Conservation (phyloP, 192 early-diverging fungal genomes). For the Podila clonocystis region DNA sequence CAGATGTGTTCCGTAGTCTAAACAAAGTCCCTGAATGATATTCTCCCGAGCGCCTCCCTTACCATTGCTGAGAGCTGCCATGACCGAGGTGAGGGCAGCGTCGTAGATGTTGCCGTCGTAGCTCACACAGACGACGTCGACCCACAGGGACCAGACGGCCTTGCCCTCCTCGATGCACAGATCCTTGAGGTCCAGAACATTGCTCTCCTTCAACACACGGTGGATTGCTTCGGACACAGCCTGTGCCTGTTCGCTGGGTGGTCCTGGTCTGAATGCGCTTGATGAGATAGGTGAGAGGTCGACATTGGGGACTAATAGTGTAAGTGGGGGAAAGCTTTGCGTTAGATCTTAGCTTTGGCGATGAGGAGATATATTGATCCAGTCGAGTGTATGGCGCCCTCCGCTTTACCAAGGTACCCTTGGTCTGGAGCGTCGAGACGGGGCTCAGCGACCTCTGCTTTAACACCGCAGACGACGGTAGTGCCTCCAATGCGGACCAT, state of each 20-base stretch:
- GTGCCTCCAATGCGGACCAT: constrained; percentile 90
- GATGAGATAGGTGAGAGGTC: constrained; percentile 93
- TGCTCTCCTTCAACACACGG: constrained; percentile 69
- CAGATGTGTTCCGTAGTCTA: not conserved
- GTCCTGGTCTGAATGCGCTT: constrained; percentile 82
- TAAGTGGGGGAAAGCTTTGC: not conserved
- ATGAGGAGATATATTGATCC: no score
- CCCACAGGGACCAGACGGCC: constrained; percentile 88
- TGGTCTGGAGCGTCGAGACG: constrained; percentile 68
- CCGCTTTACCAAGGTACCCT: constrained; percentile 78
- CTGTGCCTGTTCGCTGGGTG: constrained; percentile 87
- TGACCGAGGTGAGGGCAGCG: constrained; percentile 81
- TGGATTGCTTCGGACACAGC: constrained; percentile 81
- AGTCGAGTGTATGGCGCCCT: no score
- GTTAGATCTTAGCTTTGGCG: no score
- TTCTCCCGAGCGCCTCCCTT: not conserved
- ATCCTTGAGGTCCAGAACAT: constrained; percentile 68
- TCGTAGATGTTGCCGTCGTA: constrained; percentile 94
- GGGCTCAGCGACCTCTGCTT: constrained; percentile 92
- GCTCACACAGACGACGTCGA: constrained; percentile 90
- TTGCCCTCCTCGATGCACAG: constrained; percentile 85
- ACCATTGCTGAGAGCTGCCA: constrained; percentile 82
- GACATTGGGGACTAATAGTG: constrained; percentile 80
- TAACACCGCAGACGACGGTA: constrained; percentile 92
- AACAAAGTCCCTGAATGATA: not conserved